Evolutionary conservation across 164 flowering plant species (phyloP).

Genomic region (Vitis labrusca): DNA sequence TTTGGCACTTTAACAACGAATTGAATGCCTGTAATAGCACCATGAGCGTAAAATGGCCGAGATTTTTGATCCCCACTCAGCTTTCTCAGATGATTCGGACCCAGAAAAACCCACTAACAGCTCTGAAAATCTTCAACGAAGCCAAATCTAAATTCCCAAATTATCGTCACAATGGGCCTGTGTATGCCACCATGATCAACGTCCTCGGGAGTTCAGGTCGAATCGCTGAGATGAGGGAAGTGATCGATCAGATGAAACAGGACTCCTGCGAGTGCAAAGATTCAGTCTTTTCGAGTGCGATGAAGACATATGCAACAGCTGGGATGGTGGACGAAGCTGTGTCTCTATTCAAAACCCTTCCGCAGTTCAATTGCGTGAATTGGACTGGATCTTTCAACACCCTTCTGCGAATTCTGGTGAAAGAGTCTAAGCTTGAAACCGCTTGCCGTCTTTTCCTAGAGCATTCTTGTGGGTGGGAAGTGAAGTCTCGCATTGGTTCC

Average conservation of each 20-base stretch:
- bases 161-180: constrained; percentile 74
- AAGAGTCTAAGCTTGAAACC: constrained; percentile 37
- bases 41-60: constrained; percentile 67
- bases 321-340: constrained; percentile 59
- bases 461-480: constrained; percentile 59
- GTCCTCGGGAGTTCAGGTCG: constrained; percentile 52
- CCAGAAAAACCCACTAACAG: constrained; percentile 69
- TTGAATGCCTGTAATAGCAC: not conserved
- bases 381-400: constrained; percentile 68
- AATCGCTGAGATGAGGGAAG: constrained; percentile 56
- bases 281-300: constrained; percentile 39
- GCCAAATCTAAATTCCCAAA: constrained; percentile 60
- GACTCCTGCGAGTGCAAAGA: constrained; percentile 78
- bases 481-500: constrained; percentile 44
- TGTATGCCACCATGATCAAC: constrained; percentile 64
- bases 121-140: constrained; percentile 61
- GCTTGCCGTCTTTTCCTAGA: constrained; percentile 49
- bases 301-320: constrained; percentile 50
- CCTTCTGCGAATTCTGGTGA: constrained; percentile 53
- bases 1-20: no score
- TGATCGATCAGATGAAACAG: constrained; percentile 55
- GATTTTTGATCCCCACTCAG: constrained; percentile 55
- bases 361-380: constrained; percentile 64
- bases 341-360: constrained; percentile 50
- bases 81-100: constrained; percentile 52